Conservation (phyloP, 257 asterid species). For the Oldenlandia corymbosa region DNA sequence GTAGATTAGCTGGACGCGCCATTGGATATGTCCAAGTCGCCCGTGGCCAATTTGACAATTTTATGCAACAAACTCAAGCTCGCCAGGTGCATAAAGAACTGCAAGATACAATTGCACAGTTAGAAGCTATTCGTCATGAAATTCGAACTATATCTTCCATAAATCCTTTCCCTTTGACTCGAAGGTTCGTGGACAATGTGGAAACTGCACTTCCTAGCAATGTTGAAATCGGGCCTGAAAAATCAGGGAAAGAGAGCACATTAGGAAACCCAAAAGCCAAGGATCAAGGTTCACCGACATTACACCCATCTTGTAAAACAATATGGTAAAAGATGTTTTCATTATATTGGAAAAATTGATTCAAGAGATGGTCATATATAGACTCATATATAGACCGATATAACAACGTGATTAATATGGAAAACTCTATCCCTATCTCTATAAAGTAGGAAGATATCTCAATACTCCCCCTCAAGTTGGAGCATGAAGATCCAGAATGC, state of each 20-base stretch:
- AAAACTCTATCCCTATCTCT: too few relatives aligned
- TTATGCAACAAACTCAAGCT: slow-evolving; percentile 89
- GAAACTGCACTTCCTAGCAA: slow-evolving; percentile 26
- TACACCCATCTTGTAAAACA: too few relatives aligned
- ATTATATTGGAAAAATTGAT: too few relatives aligned
- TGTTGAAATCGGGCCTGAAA: slow-evolving; percentile 31
- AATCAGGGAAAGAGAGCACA: slow-evolving; percentile 29
- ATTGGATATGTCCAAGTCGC: slow-evolving; percentile 80
- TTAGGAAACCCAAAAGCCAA: slow-evolving; percentile 31
- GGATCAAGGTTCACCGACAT: slow-evolving; percentile 38
- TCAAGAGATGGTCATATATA: too few relatives aligned
- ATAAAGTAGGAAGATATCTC: too few relatives aligned
- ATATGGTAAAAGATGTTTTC: too few relatives aligned
- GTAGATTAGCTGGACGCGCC: slow-evolving; percentile 80
- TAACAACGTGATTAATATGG: too few relatives aligned
- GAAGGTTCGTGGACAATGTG: slow-evolving; percentile 66
- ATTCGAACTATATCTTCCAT: slow-evolving; percentile 60
- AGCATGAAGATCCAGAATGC: too few relatives aligned
- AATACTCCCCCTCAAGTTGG: too few relatives aligned
- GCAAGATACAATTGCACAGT: slow-evolving; percentile 83
- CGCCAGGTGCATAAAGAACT: slow-evolving; percentile 75
- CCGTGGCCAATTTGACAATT: slow-evolving; percentile 75
- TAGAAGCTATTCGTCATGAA: slow-evolving; percentile 84
- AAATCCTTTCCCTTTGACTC: slow-evolving; percentile 66
- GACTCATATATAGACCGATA: too few relatives aligned